Evolutionary conservation across 257 asterid species (phyloP).

Genomic region (Gentiana macrophylla): DNA sequence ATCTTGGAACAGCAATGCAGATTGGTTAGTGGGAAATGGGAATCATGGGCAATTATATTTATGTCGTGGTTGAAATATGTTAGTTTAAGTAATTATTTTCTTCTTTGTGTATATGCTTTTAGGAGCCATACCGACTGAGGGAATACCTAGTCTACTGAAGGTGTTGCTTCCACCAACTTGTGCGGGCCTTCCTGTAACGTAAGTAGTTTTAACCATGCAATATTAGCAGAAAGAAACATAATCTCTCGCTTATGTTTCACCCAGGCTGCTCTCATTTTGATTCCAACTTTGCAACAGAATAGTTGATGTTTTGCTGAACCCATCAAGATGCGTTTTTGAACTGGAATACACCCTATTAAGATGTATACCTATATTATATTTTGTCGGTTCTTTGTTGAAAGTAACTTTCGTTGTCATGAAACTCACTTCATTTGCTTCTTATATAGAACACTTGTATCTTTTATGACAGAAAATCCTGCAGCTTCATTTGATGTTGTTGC

Average conservation of each 20-base stretch:
- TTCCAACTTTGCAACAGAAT: too few relatives aligned
- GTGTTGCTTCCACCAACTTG: conserved; percentile 83
- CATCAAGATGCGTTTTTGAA: too few relatives aligned
- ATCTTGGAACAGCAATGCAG: conserved; percentile 96
- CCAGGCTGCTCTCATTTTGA: too few relatives aligned
- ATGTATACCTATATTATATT: too few relatives aligned
- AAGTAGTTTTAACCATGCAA: conserved; percentile 14
- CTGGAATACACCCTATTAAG: too few relatives aligned
- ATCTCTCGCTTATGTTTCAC: too few relatives aligned
- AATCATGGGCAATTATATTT: conserved; percentile 6
- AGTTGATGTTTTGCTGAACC: too few relatives aligned
- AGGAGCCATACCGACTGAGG: conserved; percentile 99
- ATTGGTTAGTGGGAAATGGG: conserved; percentile 44
- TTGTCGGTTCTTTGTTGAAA: neutral
- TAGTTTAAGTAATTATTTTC: conserved; percentile 4
- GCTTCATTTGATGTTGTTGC: conserved; percentile 9
- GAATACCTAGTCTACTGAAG: conserved; percentile 86
- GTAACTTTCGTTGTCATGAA: neutral
- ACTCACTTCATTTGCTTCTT: neutral
- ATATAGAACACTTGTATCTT: neutral
- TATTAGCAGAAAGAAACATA: too few relatives aligned
- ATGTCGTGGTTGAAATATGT: conserved; percentile 1
- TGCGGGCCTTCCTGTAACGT: conserved; percentile 81
- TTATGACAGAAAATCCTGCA: neutral
- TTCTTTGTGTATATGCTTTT: conserved; percentile 8